Evolutionary conservation across 1,284 basidiomycete genomes (phyloP), one percentile per base, ranked within the genome.

Genomic region (Pterula multifida): DNA sequence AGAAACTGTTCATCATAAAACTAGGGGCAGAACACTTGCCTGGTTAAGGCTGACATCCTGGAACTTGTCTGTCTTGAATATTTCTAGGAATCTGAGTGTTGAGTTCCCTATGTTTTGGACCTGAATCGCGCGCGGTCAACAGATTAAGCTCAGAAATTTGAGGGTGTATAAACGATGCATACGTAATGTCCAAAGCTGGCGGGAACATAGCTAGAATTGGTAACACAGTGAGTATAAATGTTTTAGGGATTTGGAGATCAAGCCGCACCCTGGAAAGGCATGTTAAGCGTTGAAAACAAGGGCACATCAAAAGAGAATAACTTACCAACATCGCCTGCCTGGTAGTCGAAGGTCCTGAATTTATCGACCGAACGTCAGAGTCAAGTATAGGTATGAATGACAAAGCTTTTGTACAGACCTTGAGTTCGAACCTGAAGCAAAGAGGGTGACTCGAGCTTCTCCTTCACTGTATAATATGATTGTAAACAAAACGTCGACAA

Each of bases 21-120:
- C 28, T 28, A 6, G 15, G 9, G 46, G 11, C 6, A 44, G 17
- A 45, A n/a, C 0, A 48, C 61, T 49, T 59, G 71, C 74, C 70
- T 28, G 76, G 70, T 54, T 73, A 19, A 42, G 39, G 19, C 39
- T 42, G 39, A 42, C 19, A 42, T 42, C 39, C 17, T 42, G n/a
- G 21, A 42, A 42, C 39, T 4, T 19, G 19, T 42, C 39, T 22
- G 39, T 42, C 39, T 42, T 75, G 61, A 84, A 75, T 28, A 85
- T 71, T 60, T 85, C 81, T 4, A 85, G 63, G 58, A 76, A 78
- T 52, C 65, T 68, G 44, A 84, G 59, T 0, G 78, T 73, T 1
- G 70, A 69, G 55, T 78, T 75, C n/a, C 81, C 80, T 1, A 73
- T 78, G 59, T 84, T 84, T 63, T 85, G 79, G 23, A 85, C 67